phyloP scores from a whole-genome alignment of 768 basidiomycete genomes.

The Mrakia hoshinonis region DNA sequence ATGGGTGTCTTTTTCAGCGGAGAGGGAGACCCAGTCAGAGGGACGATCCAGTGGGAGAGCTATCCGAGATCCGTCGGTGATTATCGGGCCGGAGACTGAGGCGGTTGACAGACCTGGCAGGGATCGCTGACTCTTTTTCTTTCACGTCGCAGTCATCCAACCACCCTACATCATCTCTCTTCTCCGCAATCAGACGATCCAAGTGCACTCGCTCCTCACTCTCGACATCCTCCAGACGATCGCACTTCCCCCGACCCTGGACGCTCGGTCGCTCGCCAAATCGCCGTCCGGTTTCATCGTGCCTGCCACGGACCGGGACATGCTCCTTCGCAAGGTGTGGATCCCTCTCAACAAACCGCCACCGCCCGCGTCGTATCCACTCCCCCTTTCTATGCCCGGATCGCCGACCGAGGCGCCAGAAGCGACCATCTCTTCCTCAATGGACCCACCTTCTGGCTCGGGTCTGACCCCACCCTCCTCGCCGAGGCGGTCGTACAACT shows the following conservation, averaged over 20 bases:
- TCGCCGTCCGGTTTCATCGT: slow-evolving; percentile 20
- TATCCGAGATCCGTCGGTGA: slow-evolving; percentile 20
- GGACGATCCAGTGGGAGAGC: slow-evolving; percentile 25
- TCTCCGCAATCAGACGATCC: slow-evolving; percentile 20
- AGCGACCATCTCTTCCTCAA: not conserved
- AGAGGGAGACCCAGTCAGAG: slow-evolving; percentile 29
- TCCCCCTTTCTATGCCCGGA: not conserved
- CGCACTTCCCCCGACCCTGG: slow-evolving; percentile 15
- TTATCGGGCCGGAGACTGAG: too few species aligned
- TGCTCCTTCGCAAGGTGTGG: slow-evolving; percentile 16
- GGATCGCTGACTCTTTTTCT: not conserved
- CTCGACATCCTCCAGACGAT: slow-evolving; percentile 24
- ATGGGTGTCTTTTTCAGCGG: slow-evolving; percentile 27
- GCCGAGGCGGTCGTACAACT: slow-evolving; percentile 33
- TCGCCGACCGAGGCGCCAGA: not conserved
- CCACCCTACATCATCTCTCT: slow-evolving; percentile 27
- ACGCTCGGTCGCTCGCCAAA: slow-evolving; percentile 10
- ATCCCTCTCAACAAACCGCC: slow-evolving; percentile 15
- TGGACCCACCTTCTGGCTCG: slow-evolving; percentile 38
- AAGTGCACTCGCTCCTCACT: slow-evolving; percentile 25
- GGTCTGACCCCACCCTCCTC: slow-evolving; percentile 39
- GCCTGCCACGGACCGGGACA: slow-evolving; percentile 20
- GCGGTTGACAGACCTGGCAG: not conserved
- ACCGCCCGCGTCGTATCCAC: not conserved
- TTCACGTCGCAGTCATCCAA: slow-evolving; percentile 12